These are phyloP conservation scores for Boletus vermiculosoides DNA, from an alignment of 768 basidiomycete genomes.

Conservation along the genomic window DNA sequence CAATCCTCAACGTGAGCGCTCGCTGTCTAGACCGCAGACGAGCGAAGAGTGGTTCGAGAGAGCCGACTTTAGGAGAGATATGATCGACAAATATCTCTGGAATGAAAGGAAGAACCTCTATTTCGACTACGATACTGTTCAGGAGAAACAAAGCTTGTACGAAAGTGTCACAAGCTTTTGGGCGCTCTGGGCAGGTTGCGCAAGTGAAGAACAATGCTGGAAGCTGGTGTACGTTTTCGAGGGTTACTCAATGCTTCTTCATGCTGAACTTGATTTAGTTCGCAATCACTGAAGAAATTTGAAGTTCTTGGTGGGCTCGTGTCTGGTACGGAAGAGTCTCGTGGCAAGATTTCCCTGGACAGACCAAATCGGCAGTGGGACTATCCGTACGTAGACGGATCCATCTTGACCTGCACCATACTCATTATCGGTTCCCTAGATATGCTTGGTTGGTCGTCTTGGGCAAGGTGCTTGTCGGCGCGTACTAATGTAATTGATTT, in stretches of 20 bases:
- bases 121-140: conserved; percentile 93
- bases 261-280: conserved; percentile 44
- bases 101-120: conserved; percentile 93
- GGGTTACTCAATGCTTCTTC: not conserved
- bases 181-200: conserved; percentile 97
- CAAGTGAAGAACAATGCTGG: conserved; percentile 93
- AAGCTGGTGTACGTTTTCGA: conserved; percentile 74
- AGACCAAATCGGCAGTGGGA: conserved; percentile 99
- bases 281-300: conserved; percentile 88
- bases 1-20: conserved; percentile 57
- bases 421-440: conserved; percentile 34
- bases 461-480: not conserved
- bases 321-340: conserved; percentile 93
- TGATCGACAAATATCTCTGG: conserved; percentile 95
- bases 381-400: conserved; percentile 67
- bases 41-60: conserved; percentile 93
- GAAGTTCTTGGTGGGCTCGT: conserved; percentile 95
- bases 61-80: conserved; percentile 75
- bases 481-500: conserved; percentile 10
- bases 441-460: conserved; percentile 59
- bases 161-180: conserved; percentile 97
- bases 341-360: conserved; percentile 93
- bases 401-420: not conserved
- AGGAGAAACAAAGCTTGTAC: conserved; percentile 89
- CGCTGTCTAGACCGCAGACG: conserved; percentile 58